Evolutionary conservation across 2,329 filamentous ascomycete species (phyloP), one percentile per base, ranked within the genome.

Genomic region (Microdochium nivale): DNA sequence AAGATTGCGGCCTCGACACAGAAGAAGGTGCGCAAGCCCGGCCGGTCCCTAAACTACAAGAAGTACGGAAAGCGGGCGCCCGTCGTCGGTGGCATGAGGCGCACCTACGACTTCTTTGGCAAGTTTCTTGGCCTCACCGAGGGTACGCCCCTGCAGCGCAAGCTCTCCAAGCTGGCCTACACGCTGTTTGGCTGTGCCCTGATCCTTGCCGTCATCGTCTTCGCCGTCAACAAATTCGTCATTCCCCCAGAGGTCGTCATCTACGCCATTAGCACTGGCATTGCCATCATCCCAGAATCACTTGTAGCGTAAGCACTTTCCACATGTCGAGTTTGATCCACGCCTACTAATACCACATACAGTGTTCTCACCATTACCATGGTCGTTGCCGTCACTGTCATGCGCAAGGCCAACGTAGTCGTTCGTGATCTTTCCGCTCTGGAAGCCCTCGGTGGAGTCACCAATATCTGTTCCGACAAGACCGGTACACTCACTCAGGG

Each of bases 71-170:
- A 75, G 65, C 67, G 67, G 19, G 73, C 76, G 59, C 72, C 75
- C 2, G 63, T 76, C 10, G 69, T 78, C 16, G 75, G 75, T 14
- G 62, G 74, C 25, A 55, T 66, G 3, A 76, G 71, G 62, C 75
- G 76, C 49, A 67, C 67, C 27, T 77, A 74, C 52, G 72, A 77
- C 58, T 67, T 73, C 19, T 57, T 77, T 46, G 77, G 78, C 57
- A 79, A 80, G 65, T 82, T 84, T 58, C 74, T 86, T 50, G 82
- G 78, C 48, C 62, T 81, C 25, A 78, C 75, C 3, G 76, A 84
- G 54, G 88, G 88, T 27, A 94, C 88, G 2, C 88, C 88, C 2
- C 73, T 94, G 48, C 87, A 91, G 68, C 80, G 84, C 56, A 90
- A 88, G 67, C 73, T 94, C 49, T 86, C 86, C 54, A 87, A 87